A percentile compares a stretch with the other conserved stretches of the same genome.
phyloP scores from a whole-genome alignment of 169 alveolate genomes.

The Plasmodium relictum region DNA sequence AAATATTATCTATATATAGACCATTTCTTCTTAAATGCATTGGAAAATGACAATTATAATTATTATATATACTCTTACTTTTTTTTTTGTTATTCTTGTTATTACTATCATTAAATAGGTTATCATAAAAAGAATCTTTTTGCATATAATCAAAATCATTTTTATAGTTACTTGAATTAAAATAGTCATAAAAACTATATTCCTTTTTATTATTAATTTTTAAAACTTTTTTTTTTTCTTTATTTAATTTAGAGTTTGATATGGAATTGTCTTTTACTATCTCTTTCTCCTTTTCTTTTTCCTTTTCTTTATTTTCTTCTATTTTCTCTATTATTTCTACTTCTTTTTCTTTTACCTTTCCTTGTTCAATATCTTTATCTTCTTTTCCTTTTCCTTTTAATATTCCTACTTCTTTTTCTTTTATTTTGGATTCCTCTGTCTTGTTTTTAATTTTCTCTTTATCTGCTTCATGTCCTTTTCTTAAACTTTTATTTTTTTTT shows the following conservation, averaged over 20 bases:
- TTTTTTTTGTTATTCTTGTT: constrained; percentile 27
- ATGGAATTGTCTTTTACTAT: not conserved
- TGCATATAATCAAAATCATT: constrained; percentile 23
- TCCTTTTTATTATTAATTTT: constrained; percentile 17
- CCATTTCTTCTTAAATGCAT: constrained; percentile 79
- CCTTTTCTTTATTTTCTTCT: constrained; percentile 17
- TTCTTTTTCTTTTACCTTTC: not conserved
- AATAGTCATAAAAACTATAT: constrained; percentile 28
- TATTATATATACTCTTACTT: constrained; percentile 58
- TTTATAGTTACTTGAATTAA: constrained; percentile 29
- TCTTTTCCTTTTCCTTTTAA: not conserved
- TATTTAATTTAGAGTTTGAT: not conserved
- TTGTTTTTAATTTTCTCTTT: constrained; percentile 6
- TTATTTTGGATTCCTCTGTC: not conserved
- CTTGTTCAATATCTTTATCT: not conserved
- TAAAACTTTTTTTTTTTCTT: constrained; percentile 16
- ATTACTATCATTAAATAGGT: constrained; percentile 30
- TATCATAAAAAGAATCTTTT: constrained; percentile 60
- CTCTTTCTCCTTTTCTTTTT: not conserved
- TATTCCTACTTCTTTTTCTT: not conserved
- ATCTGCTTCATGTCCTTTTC: not conserved
- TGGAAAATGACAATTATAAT: constrained; percentile 76
- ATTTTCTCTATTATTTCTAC: constrained; percentile 22
- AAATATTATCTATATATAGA: constrained; percentile 51
- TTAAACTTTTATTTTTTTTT: not conserved